Evolutionary conservation across 1,139 yeast genomes (phyloP), one percentile per base, ranked within the genome.

Genomic region (Lodderomyces margitis): DNA sequence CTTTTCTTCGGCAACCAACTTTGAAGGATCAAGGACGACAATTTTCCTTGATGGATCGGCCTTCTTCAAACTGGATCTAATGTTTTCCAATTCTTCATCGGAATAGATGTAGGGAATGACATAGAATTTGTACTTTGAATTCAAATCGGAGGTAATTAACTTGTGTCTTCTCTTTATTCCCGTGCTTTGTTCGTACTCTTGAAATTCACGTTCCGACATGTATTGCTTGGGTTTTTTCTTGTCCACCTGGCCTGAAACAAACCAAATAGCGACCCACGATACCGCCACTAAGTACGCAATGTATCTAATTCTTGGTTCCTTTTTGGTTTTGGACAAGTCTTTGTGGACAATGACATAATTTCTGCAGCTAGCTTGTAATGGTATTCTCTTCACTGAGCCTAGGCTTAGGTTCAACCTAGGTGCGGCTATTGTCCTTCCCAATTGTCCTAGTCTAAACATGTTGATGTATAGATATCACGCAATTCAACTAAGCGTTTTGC

Each of bases 121-220:
- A 49, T 64, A 72, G 49, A 77, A 68, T 43, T 64, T 60, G 46
- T 67, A 69, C 37, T 62, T 61, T 14, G 58, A 56, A 39, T 54
- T 55, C 39, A 54, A 48, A 16, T 59, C 66, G 23, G 48, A 54
- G 12, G 51, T 47, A 40, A 81, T 68, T 39, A 78, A 52, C 43
- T 75, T 67, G 39, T 66, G 61, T 46, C 83, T 72, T 57, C 87
- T 70, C 55, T 69, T 81, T 51, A 81, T 68, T 3, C 83, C 81
- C 6, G 74, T 66, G 48, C 69, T 53, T 38, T 68, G 60, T 48
- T 80, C 83, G 46, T 68, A 67, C 39, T 68, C 70, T 33, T 65
- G 54, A 67, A 80, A 83, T 53, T 86, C 94, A 43, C 73, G 74
- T 51, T 81, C 87, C 9, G 81, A 68, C 49, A 68, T 68, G 23